Evolutionary conservation across 352 stramenopile species (phyloP).

Genomic region (Globisporangium solare): DNA sequence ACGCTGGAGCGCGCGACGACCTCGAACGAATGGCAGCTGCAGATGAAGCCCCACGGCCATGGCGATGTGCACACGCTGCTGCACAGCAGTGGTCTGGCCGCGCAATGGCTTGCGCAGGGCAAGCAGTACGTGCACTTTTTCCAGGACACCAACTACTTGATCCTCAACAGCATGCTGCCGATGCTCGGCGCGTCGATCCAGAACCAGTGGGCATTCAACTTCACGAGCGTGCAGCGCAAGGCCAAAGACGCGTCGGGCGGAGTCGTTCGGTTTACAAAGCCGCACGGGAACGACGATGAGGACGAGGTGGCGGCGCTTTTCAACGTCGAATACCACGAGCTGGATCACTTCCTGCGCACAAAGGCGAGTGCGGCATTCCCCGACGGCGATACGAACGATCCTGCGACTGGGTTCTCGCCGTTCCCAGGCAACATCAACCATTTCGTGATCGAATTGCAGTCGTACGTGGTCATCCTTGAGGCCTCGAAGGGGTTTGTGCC

Average conservation of each 20-base stretch:
- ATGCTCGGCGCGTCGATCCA: conserved; percentile 85
- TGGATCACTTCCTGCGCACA: conserved; percentile 60
- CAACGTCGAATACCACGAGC: conserved; percentile 75
- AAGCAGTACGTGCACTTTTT: conserved; percentile 95
- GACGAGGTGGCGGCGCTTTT: conserved; percentile 30
- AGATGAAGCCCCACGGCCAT: conserved; percentile 98
- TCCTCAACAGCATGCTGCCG: conserved; percentile 90
- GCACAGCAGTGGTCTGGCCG: conserved; percentile 65
- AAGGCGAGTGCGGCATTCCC: conserved; percentile 35
- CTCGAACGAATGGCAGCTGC: conserved; percentile 14
- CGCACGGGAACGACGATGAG: neutral
- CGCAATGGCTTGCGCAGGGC: conserved; percentile 67
- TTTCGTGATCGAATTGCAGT: conserved; percentile 42
- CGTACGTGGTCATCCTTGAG: conserved; percentile 48
- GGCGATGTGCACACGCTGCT: conserved; percentile 97
- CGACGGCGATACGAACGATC: conserved; percentile 60
- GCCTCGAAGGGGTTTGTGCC: conserved; percentile 48
- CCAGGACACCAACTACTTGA: conserved; percentile 94
- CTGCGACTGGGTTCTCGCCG: conserved; percentile 39
- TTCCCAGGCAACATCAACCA: conserved; percentile 81
- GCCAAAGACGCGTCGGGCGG: conserved; percentile 87
- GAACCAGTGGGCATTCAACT: conserved; percentile 90
- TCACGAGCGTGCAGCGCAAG: conserved; percentile 91
- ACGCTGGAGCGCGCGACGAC: conserved; percentile 55
- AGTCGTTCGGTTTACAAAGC: conserved; percentile 48